Conservation (phyloP, 2,329 filamentous ascomycete genomes). For the Calonectria hongkongensis region DNA sequence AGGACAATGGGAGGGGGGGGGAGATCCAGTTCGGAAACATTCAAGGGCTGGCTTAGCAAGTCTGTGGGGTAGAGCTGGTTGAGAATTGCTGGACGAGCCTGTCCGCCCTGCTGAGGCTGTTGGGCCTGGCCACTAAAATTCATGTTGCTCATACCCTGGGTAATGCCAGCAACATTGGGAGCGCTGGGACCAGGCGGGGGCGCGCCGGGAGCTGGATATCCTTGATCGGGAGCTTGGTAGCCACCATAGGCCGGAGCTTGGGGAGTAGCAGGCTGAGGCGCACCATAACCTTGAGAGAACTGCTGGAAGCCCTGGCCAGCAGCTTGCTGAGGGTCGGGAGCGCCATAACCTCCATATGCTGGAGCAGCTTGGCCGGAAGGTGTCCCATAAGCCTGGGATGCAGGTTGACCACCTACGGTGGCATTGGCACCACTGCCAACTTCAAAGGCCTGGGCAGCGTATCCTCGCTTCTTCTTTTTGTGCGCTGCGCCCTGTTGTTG, state of each 20-base stretch:
- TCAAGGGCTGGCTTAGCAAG: constrained; percentile 93
- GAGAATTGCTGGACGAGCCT: constrained; percentile 71
- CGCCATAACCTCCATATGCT: constrained; percentile 77
- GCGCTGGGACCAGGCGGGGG: constrained; percentile 62
- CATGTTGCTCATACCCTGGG: constrained; percentile 90
- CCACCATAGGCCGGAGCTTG: constrained; percentile 68
- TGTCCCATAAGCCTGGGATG: constrained; percentile 67
- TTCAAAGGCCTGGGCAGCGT: constrained; percentile 95
- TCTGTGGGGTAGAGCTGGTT: constrained; percentile 96
- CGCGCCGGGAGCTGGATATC: constrained; percentile 75
- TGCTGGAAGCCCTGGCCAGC: constrained; percentile 65
- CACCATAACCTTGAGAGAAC: constrained; percentile 66
- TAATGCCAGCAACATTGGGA: constrained; percentile 79
- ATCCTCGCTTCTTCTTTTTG: constrained; percentile 94
- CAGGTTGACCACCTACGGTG: constrained; percentile 68
- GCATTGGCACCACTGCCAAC: constrained; percentile 93
- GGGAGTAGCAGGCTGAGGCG: constrained; percentile 62
- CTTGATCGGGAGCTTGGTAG: constrained; percentile 81
- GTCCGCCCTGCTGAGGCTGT: constrained; percentile 64
- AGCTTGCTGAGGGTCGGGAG: constrained; percentile 66
- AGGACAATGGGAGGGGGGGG: constrained; percentile 93
- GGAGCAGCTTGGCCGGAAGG: constrained; percentile 65
- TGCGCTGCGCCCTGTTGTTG: constrained; percentile 62
- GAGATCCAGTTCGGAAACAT: constrained; percentile 92
- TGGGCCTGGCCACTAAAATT: constrained; percentile 76